Evolutionary conservation across 2,329 filamentous ascomycete species (phyloP), one percentile per base, ranked within the genome.

Genomic region (Verticillium nonalfalfae): DNA sequence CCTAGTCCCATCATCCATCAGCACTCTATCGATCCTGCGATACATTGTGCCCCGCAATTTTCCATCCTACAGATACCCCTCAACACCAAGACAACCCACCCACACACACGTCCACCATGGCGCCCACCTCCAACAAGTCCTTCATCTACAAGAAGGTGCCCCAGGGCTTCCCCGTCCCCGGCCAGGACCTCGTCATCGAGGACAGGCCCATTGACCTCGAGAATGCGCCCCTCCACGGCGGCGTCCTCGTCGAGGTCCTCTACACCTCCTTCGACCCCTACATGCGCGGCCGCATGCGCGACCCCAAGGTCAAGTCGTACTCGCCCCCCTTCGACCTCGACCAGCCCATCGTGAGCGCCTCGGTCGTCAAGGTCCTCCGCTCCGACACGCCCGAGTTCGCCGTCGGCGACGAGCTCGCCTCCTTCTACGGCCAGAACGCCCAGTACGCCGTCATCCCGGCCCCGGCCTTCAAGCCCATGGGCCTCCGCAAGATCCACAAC

Each of bases 231-330:
- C 81, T 86, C 31, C 73, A 83, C 55, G 89, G 90, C 65, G 88
- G 91, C 50, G 73, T 96, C 57, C 85, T 85, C 36, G 76, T 89
- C 66, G 85, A 91, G 77, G 84, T 89, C 68, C 83, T 89, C 69
- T 91, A 90, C 74, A 81, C 87, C 66, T 93, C 90, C 50, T 89
- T 89, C 76, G 92, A 96, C 74, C 92, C 92, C 1, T 96, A 96
- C 79, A 86, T 90, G 79, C 89, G 93, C 61, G 90, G 89, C 63
- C 85, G 85, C 67, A 93, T 96, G 90, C 87, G 91, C 57, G 75
- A 80, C 57, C 71, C 89, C 7, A 73, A 79, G 39, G 69, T 77
- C 71, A 85, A 89, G 76, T 92, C 90, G 10, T 95, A 93, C 79
- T 73, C 79, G 26, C 79, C 87, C 74, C 88, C 26, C 2, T 91